Base-by-base conservation (phyloP, 2,329 filamentous ascomycete genomes). In the Graphium sp. region DNA sequence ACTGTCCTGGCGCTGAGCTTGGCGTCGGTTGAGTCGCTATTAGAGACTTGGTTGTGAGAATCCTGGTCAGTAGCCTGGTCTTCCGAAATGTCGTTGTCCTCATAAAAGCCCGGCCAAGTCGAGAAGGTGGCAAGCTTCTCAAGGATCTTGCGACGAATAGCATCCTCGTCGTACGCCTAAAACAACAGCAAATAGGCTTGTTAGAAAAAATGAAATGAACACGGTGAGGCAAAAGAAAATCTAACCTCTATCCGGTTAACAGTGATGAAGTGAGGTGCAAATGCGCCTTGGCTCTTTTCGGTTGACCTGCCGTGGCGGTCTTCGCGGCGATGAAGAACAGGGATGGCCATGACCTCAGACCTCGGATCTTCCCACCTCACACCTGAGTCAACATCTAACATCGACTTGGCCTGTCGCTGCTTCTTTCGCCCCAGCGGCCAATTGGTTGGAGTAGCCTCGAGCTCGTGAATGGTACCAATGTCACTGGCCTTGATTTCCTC, bases 371-470 rank as follows among this genome's bases (percentile, higher is more conserved):
- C 62, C 53, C 66, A 71, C 4, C 52, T 42, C 3, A 59, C 56
- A 7, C 62, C 43, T n/a, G n/a, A n/a, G n/a, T n/a, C n/a, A n/a
- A n/a, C n/a, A n/a, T n/a, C n/a, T n/a, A n/a, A n/a, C n/a, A n/a
- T n/a, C n/a, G n/a, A n/a, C n/a, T n/a, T n/a, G n/a, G n/a, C n/a
- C n/a, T n/a, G n/a, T n/a, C n/a, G n/a, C 14, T 39, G 39, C 5
- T 44, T 40, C 43, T 69, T 70, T 3, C 58, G 57, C 9, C 33
- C 23, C 3, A 26, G 28, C 4, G 74, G 72, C 54, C 71, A 77
- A 46, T 93, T 94, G 3, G 80, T 87, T 0, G 87, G 84, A 6
- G 64, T 58, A 4, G 65, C 57, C 34, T 92, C 83, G 6, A 95
- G 51, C 50, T 98, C 87, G 42, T 78, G 60, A 18, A 71, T 77